phyloP scores from a whole-genome alignment of 331 rosid species.

The Malus hybrid region DNA sequence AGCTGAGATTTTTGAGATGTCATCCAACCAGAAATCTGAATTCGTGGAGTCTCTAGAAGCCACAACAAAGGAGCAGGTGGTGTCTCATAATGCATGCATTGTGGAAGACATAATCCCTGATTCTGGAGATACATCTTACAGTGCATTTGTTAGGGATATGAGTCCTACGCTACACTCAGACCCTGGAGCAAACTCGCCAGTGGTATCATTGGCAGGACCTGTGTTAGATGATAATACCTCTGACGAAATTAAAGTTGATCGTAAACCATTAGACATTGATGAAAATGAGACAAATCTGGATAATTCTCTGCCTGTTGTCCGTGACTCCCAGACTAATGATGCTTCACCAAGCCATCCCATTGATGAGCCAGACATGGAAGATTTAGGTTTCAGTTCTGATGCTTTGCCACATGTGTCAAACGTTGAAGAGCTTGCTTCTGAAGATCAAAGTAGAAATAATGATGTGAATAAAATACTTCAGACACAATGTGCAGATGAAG shows the following conservation, averaged over 20 bases:
- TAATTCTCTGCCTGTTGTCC: constrained; percentile 25
- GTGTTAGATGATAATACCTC: constrained; percentile 27
- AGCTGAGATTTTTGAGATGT: constrained; percentile 28
- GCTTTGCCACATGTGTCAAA: constrained; percentile 22
- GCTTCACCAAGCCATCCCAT: constrained; percentile 31
- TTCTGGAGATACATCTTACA: constrained; percentile 30
- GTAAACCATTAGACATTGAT: constrained; percentile 16
- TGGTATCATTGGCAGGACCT: constrained; percentile 18
- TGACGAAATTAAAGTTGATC: constrained; percentile 14
- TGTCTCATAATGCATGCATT: constrained; percentile 19
- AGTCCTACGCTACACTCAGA: constrained; percentile 23
- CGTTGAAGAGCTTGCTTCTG: constrained; percentile 31
- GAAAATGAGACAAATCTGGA: constrained; percentile 27
- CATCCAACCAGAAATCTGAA: constrained; percentile 27
- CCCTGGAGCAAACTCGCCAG: constrained; percentile 23
- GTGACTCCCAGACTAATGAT: constrained; percentile 24
- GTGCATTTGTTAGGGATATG: constrained; percentile 27
- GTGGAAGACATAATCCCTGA: constrained; percentile 29
- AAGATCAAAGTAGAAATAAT: constrained; percentile 15
- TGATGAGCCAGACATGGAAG: constrained; percentile 28
- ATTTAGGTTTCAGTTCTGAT: constrained; percentile 28
- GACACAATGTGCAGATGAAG: constrained; percentile 28
- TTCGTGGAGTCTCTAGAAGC: constrained; percentile 20
- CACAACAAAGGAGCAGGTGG: constrained; percentile 18
- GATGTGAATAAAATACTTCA: constrained; percentile 24